Percentiles rank a stretch among this genome's conserved stretches.
phyloP scores from a whole-genome alignment of 306 rosid genomes.

The Begonia fuchsioides region DNA sequence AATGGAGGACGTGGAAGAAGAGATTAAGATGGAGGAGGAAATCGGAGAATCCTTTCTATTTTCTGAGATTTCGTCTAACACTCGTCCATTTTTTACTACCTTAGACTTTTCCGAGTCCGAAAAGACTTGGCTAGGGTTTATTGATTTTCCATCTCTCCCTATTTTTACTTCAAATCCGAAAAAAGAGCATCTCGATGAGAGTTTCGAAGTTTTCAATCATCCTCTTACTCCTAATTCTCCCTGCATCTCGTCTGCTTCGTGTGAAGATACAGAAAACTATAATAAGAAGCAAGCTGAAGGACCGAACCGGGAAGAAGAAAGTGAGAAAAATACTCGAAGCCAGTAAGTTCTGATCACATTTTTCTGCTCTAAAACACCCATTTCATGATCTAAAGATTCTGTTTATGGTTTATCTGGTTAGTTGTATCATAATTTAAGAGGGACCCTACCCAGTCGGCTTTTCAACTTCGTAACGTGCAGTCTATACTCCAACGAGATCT shows the following conservation, averaged over 20 bases:
- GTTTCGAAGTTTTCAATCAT: conserved; percentile 33
- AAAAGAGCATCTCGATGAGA: neutral
- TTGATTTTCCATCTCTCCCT: neutral
- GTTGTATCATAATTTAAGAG: too few species aligned
- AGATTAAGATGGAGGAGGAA: conserved; percentile 4
- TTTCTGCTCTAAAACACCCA: neutral
- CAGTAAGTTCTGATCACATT: conserved; percentile 23
- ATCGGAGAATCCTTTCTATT: neutral
- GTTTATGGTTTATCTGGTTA: too few species aligned
- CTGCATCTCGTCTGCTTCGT: conserved; percentile 50
- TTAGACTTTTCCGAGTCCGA: neutral
- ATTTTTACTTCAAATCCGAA: neutral
- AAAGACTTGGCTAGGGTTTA: conserved; percentile 4
- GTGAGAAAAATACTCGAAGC: conserved; percentile 37
- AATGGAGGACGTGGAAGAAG: conserved; percentile 1
- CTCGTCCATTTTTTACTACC: neutral
- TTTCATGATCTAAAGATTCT: too few species aligned
- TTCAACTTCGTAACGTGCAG: too few species aligned
- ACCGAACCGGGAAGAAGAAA: conserved; percentile 5
- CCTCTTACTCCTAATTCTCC: conserved; percentile 49
- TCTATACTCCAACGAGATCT: too few species aligned
- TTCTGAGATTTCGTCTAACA: neutral
- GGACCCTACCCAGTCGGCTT: too few species aligned
- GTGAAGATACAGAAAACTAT: conserved; percentile 18
- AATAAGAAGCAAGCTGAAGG: conserved; percentile 4